Conservation (phyloP, 2,329 filamentous ascomycete species). For the Talaromyces sp. region DNA sequence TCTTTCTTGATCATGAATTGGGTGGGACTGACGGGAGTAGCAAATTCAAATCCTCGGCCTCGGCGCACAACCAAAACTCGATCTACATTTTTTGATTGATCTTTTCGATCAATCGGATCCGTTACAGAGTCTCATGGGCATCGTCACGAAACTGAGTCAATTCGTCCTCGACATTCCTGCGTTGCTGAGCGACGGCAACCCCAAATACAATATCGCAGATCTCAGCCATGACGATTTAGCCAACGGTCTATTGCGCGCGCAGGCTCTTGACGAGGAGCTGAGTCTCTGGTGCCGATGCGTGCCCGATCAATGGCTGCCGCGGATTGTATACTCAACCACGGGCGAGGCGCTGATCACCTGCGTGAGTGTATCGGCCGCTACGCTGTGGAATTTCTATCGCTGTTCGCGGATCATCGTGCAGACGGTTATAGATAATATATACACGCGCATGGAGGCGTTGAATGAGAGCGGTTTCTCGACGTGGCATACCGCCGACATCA, state of each 20-base stretch:
- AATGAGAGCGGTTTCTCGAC: not conserved
- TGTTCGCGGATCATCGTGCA: conserved; percentile 34
- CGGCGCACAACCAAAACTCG: conserved; percentile 30
- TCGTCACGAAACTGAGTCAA: conserved; percentile 30
- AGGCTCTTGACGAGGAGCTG: conserved; percentile 29
- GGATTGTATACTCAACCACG: conserved; percentile 29
- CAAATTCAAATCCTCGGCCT: conserved; percentile 35
- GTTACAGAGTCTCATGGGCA: conserved; percentile 30
- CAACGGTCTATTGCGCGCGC: conserved; percentile 26
- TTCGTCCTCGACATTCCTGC: conserved; percentile 25
- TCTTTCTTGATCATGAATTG: not conserved
- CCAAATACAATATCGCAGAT: not conserved
- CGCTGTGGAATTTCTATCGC: conserved; percentile 37
- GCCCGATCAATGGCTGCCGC: conserved; percentile 33
- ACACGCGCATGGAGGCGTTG: conserved; percentile 20
- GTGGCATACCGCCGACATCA: not conserved
- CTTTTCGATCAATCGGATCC: conserved; percentile 30
- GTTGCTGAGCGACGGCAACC: not conserved
- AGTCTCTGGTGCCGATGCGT: conserved; percentile 31
- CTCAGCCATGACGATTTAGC: conserved; percentile 19
- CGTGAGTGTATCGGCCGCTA: conserved; percentile 26
- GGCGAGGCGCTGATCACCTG: conserved; percentile 34
- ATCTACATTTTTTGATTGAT: conserved; percentile 29
- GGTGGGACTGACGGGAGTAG: conserved; percentile 20
- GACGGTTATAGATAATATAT: conserved; percentile 28